Evolutionary conservation across 2,329 filamentous ascomycete genomes (phyloP).

Genomic region (Botrytis fragariae): DNA sequence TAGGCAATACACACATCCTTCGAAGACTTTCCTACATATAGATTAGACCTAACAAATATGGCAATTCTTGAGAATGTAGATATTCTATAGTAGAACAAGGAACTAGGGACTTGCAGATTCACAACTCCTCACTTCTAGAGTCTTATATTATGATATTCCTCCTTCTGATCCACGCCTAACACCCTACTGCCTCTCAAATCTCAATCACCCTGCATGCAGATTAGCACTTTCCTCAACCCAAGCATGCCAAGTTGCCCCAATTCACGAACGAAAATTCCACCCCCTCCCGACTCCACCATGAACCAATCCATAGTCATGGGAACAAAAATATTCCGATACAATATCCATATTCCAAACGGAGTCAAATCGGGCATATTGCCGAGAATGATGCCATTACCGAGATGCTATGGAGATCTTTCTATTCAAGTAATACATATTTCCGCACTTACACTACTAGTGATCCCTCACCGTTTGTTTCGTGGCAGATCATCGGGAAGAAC

Average conservation of each 20-base stretch:
- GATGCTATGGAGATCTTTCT: neutral
- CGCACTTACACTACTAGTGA: neutral
- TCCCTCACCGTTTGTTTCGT: neutral
- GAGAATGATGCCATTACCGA: neutral
- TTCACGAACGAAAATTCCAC: neutral
- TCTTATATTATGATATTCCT: neutral
- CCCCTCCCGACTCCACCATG: neutral
- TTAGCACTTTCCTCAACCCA: neutral
- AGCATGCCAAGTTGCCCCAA: neutral
- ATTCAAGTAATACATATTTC: neutral
- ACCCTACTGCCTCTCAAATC: neutral
- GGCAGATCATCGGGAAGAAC: neutral
- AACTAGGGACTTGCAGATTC: neutral
- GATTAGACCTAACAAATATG: neutral
- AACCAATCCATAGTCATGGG: constrained; percentile 1
- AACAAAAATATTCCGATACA: neutral
- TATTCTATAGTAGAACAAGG: neutral
- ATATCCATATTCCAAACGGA: neutral
- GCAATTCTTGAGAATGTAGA: constrained; percentile 1
- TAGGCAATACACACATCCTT: neutral
- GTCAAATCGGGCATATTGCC: neutral
- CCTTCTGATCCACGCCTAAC: neutral
- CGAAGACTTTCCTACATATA: neutral
- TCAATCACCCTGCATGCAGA: neutral
- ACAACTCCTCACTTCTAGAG: neutral